Evolutionary conservation across 1,284 basidiomycete species (phyloP), one percentile per base, ranked within the genome.

Genomic region (Xanthoconium separans): DNA sequence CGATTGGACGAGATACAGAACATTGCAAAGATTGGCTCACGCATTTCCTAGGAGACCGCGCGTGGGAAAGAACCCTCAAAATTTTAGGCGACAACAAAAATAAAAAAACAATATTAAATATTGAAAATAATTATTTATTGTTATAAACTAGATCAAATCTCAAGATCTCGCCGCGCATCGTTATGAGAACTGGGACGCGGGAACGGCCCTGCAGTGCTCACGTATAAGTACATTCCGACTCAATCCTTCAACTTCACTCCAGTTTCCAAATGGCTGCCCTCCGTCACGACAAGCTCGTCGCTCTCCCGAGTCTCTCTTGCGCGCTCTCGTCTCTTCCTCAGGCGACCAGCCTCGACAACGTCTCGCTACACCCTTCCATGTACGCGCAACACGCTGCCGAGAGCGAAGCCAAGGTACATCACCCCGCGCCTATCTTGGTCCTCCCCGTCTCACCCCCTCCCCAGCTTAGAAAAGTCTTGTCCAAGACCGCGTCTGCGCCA

Each of bases 371-470:
- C 70, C 82, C 79, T 2, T 79, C 77, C 68, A 86, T 85, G 82
- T 85, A 85, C 59, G 79, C 82, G 1, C 78, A 82, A 51, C 78
- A 81, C 40, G 80, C 81, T 33, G 80, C 82, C 18, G 82, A 87
- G 69, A 87, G 85, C 61, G 83, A 89, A 70, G 87, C 85, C 40
- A 87, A 89, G 80, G 87, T 87, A 53, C 60, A 47, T 42, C 8
- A 7, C n/a, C 11, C 0, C 18, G 1, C 0, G 0, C 6, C 8
- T 24, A 12, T 22, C n/a, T 30, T 52, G 4, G 53, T 41, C 58
- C 40, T 12, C 4, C 16, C 16, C 56, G 47, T 53, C 59, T 59
- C 55, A 57, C 50, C 50, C 29, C 37, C 12, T 31, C 22, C 12
- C 44, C 58, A 82, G 80, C 75, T 82, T 9, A 72, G 77, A 73